These are phyloP conservation scores for Zangia roseola DNA, from an alignment of 768 basidiomycete species.

Conservation along the genomic window DNA sequence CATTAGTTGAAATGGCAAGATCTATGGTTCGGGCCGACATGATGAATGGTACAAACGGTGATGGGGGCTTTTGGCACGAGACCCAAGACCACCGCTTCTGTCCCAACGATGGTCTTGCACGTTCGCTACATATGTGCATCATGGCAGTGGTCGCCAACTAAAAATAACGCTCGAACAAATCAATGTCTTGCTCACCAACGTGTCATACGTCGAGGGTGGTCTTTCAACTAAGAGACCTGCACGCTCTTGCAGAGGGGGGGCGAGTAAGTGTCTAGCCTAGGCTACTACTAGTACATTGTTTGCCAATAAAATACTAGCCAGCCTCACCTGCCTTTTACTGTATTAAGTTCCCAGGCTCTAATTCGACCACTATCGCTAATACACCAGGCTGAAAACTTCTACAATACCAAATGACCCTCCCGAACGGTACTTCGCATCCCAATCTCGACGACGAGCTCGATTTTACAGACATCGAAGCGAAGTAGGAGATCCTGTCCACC, in stretches of 20 bases:
- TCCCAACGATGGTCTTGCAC: constrained; percentile 3
- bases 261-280: too few species aligned
- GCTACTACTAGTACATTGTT: too few species aligned
- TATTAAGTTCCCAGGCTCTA: not conserved
- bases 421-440: constrained; percentile 31
- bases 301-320: too few species aligned
- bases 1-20: not conserved
- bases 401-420: constrained; percentile 45
- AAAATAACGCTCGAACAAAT: too few species aligned
- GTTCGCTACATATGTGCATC: constrained; percentile 10
- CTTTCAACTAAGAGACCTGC: too few species aligned
- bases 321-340: too few species aligned
- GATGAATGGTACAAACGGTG: not conserved
- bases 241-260: too few species aligned
- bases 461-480: constrained; percentile 85
- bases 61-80: not conserved
- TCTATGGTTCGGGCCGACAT: not conserved
- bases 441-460: constrained; percentile 69
- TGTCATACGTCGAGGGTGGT: too few species aligned
- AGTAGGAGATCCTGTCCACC: constrained; percentile 44
- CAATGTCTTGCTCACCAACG: too few species aligned
- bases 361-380: not conserved
- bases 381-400: constrained; percentile 2
- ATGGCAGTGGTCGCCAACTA: too few species aligned
- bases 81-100: not conserved